Conservation (phyloP, 495 filamentous ascomycete genomes). For the Neurospora sp. region DNA sequence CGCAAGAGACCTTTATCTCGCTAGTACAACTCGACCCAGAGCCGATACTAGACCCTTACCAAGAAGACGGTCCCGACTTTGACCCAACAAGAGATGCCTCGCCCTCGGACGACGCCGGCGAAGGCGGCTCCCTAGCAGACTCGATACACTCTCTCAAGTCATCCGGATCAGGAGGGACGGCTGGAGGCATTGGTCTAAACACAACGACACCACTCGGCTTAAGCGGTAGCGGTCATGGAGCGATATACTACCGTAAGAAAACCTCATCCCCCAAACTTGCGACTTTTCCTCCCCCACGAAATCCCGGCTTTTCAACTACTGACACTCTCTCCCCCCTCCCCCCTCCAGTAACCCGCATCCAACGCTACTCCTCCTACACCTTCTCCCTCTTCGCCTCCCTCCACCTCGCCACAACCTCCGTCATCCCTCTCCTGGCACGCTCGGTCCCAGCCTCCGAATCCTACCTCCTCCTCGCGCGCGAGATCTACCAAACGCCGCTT, state of each 20-base stretch:
- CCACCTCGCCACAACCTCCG: slow-evolving; percentile 71
- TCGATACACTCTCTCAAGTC: slow-evolving; percentile 19
- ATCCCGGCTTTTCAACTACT: background rate
- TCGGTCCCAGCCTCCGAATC: slow-evolving; percentile 47
- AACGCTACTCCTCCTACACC: slow-evolving; percentile 80
- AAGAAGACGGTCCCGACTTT: slow-evolving; percentile 48
- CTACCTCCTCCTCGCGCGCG: slow-evolving; percentile 55
- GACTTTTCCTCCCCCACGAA: slow-evolving; percentile 2
- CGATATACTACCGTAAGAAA: slow-evolving; percentile 52
- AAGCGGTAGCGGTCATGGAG: slow-evolving; percentile 40
- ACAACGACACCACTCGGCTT: slow-evolving; percentile 39
- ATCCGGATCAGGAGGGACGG: background rate
- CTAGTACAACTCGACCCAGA: slow-evolving; percentile 73
- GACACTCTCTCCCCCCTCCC: background rate
- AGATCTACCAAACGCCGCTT: slow-evolving; percentile 72
- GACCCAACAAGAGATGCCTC: slow-evolving; percentile 17
- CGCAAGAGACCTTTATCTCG: slow-evolving; percentile 47
- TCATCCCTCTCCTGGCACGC: slow-evolving; percentile 54
- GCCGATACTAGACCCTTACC: slow-evolving; percentile 39
- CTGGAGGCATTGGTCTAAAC: background rate
- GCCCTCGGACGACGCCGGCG: background rate
- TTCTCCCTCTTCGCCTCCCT: slow-evolving; percentile 68
- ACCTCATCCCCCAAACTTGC: background rate
- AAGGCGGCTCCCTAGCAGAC: slow-evolving; percentile 10
- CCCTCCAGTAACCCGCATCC: slow-evolving; percentile 59